Conservation (phyloP, 164 flowering plant genomes). For the Chimonanthus salicifolius region DNA sequence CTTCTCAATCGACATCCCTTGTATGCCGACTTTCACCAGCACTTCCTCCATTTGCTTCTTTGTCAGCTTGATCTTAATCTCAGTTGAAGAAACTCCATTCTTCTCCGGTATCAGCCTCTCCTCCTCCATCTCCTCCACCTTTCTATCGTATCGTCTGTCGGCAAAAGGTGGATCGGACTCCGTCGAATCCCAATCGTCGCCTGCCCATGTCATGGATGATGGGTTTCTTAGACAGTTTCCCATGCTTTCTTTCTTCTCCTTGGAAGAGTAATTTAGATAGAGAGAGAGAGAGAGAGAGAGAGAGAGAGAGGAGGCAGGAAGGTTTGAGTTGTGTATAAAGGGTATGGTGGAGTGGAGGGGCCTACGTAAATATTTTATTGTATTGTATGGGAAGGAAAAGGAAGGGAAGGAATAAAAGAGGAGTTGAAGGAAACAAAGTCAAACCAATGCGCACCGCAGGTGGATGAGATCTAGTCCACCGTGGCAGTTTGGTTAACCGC, state of each 20-base stretch:
- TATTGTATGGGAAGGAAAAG: too few species aligned
- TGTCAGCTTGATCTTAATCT: slow-evolving; percentile 9
- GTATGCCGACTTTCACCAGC: neutral
- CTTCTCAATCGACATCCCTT: slow-evolving; percentile 1
- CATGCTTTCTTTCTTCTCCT: neutral
- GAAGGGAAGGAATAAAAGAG: too few species aligned
- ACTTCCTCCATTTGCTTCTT: slow-evolving; percentile 12
- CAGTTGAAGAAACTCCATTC: neutral
- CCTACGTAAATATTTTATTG: too few species aligned
- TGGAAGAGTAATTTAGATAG: neutral
- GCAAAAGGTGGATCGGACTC: neutral
- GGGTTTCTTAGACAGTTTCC: neutral
- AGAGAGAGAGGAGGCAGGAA: neutral
- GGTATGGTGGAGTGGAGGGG: too few species aligned
- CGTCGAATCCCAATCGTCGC: neutral
- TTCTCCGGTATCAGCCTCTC: neutral
- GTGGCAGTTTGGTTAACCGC: too few species aligned
- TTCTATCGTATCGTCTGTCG: neutral
- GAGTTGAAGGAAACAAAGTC: too few species aligned
- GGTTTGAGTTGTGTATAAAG: too few species aligned
- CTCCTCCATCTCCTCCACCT: neutral
- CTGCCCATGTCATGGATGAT: neutral
- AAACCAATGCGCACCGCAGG: too few species aligned
- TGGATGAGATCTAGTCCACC: too few species aligned
- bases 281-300: neutral